Evolutionary conservation across 768 basidiomycete species (phyloP).

Genomic region (Boletus barrowsii): DNA sequence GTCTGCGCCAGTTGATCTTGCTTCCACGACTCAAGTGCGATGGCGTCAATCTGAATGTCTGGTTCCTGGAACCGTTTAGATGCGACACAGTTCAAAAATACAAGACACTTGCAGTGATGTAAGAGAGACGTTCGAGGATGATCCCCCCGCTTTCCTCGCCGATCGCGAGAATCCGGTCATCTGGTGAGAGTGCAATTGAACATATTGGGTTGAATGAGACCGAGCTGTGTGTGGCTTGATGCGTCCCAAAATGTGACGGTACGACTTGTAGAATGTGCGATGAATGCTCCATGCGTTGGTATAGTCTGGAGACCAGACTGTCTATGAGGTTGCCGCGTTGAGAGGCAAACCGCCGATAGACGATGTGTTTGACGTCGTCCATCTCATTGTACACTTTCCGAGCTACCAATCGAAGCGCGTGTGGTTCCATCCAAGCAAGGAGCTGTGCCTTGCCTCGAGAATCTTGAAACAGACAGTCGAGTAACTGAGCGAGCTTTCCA

Average conservation of each 20-base stretch:
- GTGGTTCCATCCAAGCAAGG: background rate
- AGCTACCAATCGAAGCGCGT: background rate
- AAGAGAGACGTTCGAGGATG: background rate
- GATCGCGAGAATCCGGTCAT: background rate
- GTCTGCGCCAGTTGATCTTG: background rate
- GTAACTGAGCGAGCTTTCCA: background rate
- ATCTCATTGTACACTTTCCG: background rate
- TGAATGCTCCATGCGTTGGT: background rate
- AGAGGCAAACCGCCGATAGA: too few species aligned
- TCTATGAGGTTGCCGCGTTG: too few species aligned
- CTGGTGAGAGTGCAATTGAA: background rate
- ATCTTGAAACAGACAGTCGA: background rate
- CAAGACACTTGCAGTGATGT: background rate
- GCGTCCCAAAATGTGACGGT: background rate
- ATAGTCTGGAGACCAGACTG: too few species aligned
- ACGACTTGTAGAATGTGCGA: background rate
- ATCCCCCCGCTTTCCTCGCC: background rate
- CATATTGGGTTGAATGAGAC: background rate
- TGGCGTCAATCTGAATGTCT: too few species aligned
- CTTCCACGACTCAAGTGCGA: slow-evolving; percentile 1
- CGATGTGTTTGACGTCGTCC: too few species aligned
- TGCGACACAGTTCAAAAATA: background rate
- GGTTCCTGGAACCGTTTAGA: background rate
- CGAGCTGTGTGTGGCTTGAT: background rate
- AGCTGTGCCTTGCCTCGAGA: background rate